These are phyloP conservation scores for Lepidium campestre DNA, from an alignment of 441 rosid genomes.

Conservation along the genomic window DNA sequence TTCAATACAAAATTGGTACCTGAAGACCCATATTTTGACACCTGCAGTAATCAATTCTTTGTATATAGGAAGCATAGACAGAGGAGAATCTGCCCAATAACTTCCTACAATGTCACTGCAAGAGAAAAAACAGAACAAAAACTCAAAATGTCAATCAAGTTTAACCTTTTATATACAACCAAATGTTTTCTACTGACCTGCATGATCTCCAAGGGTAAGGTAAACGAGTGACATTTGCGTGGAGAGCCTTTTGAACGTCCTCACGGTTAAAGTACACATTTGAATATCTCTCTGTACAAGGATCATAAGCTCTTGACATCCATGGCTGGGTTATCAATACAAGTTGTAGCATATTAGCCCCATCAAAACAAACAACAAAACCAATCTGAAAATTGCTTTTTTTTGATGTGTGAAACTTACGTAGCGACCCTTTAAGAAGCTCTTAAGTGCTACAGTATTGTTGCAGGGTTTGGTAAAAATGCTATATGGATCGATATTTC, in stretches of 20 bases:
- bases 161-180: background rate
- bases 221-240: constrained; percentile 74
- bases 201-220: constrained; percentile 76
- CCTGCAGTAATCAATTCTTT: constrained; percentile 79
- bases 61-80: constrained; percentile 90
- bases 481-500: constrained; percentile 84
- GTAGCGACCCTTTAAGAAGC: constrained; percentile 59
- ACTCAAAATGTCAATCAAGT: background rate
- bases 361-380: background rate
- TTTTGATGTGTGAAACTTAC: constrained; percentile 36
- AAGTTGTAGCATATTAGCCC: constrained; percentile 3
- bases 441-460: constrained; percentile 42
- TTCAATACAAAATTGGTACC: constrained; percentile 32
- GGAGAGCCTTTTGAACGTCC: constrained; percentile 85
- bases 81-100: constrained; percentile 84
- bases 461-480: constrained; percentile 80
- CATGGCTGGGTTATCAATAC: constrained; percentile 58
- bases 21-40: constrained; percentile 78
- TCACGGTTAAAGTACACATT: constrained; percentile 60
- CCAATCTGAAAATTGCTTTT: background rate
- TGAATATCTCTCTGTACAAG: constrained; percentile 86
- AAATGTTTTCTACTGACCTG: constrained; percentile 46
- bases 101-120: constrained; percentile 61
- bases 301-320: constrained; percentile 97
- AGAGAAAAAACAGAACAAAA: background rate